Conservation (phyloP, 208 protist species). For the Angomonas deanei region DNA sequence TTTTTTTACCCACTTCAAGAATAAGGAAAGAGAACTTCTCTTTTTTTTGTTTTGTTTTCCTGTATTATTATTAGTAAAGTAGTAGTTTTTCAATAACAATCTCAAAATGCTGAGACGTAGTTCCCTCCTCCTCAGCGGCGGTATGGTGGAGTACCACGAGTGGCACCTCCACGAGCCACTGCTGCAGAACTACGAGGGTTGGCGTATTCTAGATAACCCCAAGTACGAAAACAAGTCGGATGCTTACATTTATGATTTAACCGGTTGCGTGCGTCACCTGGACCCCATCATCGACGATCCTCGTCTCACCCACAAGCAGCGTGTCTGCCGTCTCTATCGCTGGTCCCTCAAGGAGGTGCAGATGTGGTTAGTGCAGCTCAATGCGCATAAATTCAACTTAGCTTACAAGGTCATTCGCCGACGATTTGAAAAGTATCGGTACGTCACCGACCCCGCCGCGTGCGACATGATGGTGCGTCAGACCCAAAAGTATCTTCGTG, state of each 20-base stretch:
- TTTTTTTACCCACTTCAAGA: too few species aligned
- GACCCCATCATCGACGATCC: constrained; percentile 91
- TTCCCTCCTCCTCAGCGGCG: constrained; percentile 50
- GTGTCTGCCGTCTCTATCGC: constrained; percentile 87
- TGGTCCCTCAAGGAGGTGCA: constrained; percentile 86
- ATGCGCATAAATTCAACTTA: constrained; percentile 87
- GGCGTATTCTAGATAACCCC: constrained; percentile 88
- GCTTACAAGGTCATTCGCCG: constrained; percentile 85
- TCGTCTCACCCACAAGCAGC: constrained; percentile 90
- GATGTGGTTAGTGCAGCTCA: constrained; percentile 84
- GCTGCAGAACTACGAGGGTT: constrained; percentile 90
- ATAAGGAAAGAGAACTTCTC: too few species aligned
- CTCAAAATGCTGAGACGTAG: constrained; percentile 72
- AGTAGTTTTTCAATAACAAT: not conserved
- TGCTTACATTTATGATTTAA: constrained; percentile 79
- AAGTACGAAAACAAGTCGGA: constrained; percentile 77
- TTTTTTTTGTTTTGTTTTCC: not conserved
- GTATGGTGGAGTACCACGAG: constrained; percentile 90
- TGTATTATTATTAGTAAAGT: constrained; percentile 3
- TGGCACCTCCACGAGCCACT: constrained; percentile 88
- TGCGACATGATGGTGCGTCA: constrained; percentile 92
- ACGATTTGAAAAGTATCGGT: constrained; percentile 86
- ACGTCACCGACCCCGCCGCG: constrained; percentile 84
- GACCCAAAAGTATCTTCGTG: constrained; percentile 88
- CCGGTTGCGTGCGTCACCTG: constrained; percentile 77